phyloP scores from a whole-genome alignment of 805 yeast species.

The Wickerhamiella vanderwaltii region DNA sequence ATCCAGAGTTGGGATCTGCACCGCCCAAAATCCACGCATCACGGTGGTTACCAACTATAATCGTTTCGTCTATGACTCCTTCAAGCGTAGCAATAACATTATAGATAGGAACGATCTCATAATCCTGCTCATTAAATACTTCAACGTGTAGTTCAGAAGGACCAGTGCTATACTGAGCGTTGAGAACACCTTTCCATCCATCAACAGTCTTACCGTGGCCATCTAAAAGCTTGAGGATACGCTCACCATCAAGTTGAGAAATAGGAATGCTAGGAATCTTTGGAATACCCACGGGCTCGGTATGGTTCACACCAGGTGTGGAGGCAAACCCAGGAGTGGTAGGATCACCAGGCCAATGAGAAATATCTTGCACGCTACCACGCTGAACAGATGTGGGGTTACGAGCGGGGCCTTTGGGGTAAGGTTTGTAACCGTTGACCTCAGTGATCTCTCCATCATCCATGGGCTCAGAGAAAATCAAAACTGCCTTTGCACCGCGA shows the following conservation, averaged over 20 bases:
- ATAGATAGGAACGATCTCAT: constrained; percentile 46
- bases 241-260: constrained; percentile 48
- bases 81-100: constrained; percentile 51
- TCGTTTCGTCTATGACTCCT: constrained; percentile 44
- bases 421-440: constrained; percentile 47
- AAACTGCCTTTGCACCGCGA: constrained; percentile 52
- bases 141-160: constrained; percentile 38
- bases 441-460: constrained; percentile 40
- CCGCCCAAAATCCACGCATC: constrained; percentile 76
- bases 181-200: constrained; percentile 38
- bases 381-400: constrained; percentile 67
- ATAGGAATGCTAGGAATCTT: constrained; percentile 64
- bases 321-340: constrained; percentile 56
- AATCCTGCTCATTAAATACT: constrained; percentile 49
- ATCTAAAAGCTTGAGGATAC: constrained; percentile 45
- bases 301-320: constrained; percentile 34
- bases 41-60: constrained; percentile 63
- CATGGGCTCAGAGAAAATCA: constrained; percentile 58
- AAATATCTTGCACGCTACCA: constrained; percentile 56
- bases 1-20: constrained; percentile 71
- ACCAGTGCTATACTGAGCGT: constrained; percentile 41
- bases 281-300: constrained; percentile 45
- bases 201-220: constrained; percentile 40
- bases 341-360: constrained; percentile 63
- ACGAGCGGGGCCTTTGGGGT: constrained; percentile 68